A percentile compares a stretch with the other conserved stretches of the same genome.
These are phyloP conservation scores for Zychaea mexicana DNA, from an alignment of 371 early-diverging fungal genomes.

Conservation along the genomic window DNA sequence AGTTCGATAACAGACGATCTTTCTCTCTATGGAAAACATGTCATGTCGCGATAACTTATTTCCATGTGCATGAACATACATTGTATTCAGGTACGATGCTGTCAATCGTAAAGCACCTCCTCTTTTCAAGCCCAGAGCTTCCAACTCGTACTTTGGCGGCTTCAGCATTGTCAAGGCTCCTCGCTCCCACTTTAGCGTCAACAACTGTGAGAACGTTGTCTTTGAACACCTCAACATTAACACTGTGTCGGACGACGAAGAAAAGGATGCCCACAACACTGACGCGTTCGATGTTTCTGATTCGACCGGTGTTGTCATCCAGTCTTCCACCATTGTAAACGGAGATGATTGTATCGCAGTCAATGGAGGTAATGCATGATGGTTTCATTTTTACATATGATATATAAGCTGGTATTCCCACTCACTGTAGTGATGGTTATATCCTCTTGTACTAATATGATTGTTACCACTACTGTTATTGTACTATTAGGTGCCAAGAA, in stretches of 20 bases:
- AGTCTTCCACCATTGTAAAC: slow-evolving; percentile 18
- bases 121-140: slow-evolving; percentile 31
- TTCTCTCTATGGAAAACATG: no score
- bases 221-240: slow-evolving; percentile 23
- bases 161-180: slow-evolving; percentile 34
- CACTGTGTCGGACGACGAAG: slow-evolving; percentile 25
- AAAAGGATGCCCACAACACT: slow-evolving; percentile 31
- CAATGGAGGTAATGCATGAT: slow-evolving; percentile 24
- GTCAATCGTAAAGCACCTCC: slow-evolving; percentile 32
- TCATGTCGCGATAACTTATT: no score
- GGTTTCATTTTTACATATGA: neutral
- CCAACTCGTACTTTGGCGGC: slow-evolving; percentile 29
- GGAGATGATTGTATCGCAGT: slow-evolving; percentile 41
- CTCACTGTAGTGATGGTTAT: neutral
- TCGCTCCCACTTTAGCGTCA: slow-evolving; percentile 34
- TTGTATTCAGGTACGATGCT: slow-evolving; percentile 18
- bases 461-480: neutral
- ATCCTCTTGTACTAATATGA: neutral
- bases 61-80: no score
- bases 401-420: neutral
- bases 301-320: slow-evolving; percentile 24
- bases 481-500: slow-evolving; percentile 19
- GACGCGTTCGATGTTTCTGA: slow-evolving; percentile 39
- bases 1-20: no score
- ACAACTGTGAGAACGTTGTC: slow-evolving; percentile 24